Base-by-base conservation (phyloP, 1,284 basidiomycete genomes). In the Cystobasidiaceae sp. region DNA sequence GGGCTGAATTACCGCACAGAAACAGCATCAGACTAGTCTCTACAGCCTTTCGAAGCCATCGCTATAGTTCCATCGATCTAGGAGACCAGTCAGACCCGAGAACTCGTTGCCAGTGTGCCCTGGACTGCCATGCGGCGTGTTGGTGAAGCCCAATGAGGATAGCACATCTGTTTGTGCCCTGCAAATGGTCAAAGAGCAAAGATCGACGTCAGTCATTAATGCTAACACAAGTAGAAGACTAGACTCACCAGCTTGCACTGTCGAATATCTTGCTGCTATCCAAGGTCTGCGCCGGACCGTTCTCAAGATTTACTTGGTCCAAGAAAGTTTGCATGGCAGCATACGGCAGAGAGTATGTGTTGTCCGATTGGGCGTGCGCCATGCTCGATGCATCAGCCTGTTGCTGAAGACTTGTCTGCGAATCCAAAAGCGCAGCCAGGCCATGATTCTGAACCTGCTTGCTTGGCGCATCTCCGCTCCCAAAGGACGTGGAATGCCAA, bases 151-250 rank as follows among this genome's bases (percentile, higher is more conserved):
- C 8, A 62, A 28, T 6, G 60, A 49, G 28, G 60, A 51, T 23
- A 62, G 27, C 2, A 62, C 60, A 30, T 62, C 50, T 30, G 49
- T 62, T 52, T 62, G 60, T n/a, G 46, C 60, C 60, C 60, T 50
- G 25, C 21, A 17, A 25, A 41, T 2, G n/a, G n/a, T n/a, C n/a
- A n/a, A n/a, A n/a, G n/a, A n/a, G 39, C 21, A 41, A 3, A 6
- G 34, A n/a, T n/a, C n/a, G n/a, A n/a, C n/a, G n/a, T n/a, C n/a
- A 41, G 34, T 4, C 33, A 25, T 7, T 15, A 25, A 11, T 21
- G 33, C 30, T 9, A 8, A 15, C 13, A 3, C 19, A 11, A 6
- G 19, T 13, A 28, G 17, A 1, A 13, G 3, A 28, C 8, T 25
- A 52, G 32, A 8, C 54, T 44, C 39, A 45, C 46, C 46, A 43